Evolutionary conservation across 2,329 filamentous ascomycete genomes (phyloP), one percentile per base, ranked within the genome.

Genomic region (Botrytis porri): DNA sequence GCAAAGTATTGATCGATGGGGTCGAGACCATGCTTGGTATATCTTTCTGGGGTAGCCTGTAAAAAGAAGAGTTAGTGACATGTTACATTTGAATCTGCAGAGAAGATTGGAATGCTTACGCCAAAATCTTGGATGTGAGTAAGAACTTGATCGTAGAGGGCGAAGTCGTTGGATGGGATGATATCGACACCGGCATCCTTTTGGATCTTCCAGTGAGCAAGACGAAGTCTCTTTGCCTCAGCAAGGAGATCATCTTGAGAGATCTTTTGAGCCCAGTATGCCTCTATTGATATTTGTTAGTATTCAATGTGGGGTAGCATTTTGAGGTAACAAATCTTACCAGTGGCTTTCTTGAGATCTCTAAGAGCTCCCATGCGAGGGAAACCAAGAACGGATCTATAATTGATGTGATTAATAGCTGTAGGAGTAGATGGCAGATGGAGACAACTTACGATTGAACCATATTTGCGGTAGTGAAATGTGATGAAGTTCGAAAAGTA

Each of bases 141-240:
- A 77, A 98, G 91, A 81, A 98, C 93, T 83, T 98, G 95, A 85
- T 98, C 95, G 86, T 99, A 99, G 86, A 94, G 94, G 79, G 96
- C 94, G 83, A 99, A 99, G 90, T 99, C 96, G 85, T 99, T 99
- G 92, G 93, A 97, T 84, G 96, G 96, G 83, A 99, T 98, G 86
- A 96, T 88, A 83, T 98, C 93, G 85, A 98, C 95, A 82, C 96
- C 96, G 78, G 96, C 96, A 85, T 97, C 91, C 89, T 99, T 95
- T 89, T 99, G 96, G 86, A 99, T 97, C 88, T 97, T 94, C 96
- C 96, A 99, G 90, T 99, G 96, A 82, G 92, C 94, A 79, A 95
- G 88, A 87, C 96, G 93, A 75, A 99, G 93, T 84, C 94, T 91
- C 93, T 98, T 98, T 84, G 93, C 96, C 90, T 98, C 96, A 75